A percentile compares a stretch with the other conserved stretches of the same genome.
Evolutionary conservation across 2,329 filamentous ascomycete species (phyloP).

Genomic region (Domatiomyces globalis): DNA sequence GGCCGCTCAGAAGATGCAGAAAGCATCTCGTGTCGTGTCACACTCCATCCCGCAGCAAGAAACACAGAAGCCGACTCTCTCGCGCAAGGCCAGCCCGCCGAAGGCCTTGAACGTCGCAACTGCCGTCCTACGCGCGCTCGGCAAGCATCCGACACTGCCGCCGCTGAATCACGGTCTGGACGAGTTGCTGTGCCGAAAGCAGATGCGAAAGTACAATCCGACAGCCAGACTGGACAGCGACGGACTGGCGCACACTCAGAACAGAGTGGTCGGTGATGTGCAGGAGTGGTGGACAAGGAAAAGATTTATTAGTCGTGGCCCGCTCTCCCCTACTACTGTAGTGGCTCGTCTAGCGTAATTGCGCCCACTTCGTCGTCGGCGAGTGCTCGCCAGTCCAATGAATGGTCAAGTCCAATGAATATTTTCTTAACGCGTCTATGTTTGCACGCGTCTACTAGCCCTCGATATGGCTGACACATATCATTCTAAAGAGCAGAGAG

Average conservation of each 20-base stretch:
- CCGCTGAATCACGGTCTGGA: constrained; percentile 1
- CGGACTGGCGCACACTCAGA: background rate
- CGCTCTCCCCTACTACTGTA: no score
- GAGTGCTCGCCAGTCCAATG: no score
- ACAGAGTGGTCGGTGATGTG: background rate
- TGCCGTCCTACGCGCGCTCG: constrained; percentile 1
- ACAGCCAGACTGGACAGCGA: background rate
- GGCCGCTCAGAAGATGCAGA: background rate
- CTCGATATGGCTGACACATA: no score
- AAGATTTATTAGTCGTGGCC: no score
- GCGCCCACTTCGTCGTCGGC: no score
- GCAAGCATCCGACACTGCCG: constrained; percentile 1
- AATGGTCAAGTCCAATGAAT: no score
- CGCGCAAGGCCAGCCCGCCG: background rate
- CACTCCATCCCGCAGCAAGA: background rate
- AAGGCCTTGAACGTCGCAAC: background rate
- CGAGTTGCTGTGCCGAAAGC: background rate
- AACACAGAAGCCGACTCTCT: background rate
- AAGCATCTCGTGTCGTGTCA: background rate
- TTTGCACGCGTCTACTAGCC: no score
- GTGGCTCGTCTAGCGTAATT: no score
- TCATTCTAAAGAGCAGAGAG: no score
- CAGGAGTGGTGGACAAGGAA: background rate
- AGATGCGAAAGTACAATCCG: background rate
- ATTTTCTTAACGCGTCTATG: no score